Conservation (phyloP, 1,139 yeast genomes). For the Zygoascus meyerae region DNA sequence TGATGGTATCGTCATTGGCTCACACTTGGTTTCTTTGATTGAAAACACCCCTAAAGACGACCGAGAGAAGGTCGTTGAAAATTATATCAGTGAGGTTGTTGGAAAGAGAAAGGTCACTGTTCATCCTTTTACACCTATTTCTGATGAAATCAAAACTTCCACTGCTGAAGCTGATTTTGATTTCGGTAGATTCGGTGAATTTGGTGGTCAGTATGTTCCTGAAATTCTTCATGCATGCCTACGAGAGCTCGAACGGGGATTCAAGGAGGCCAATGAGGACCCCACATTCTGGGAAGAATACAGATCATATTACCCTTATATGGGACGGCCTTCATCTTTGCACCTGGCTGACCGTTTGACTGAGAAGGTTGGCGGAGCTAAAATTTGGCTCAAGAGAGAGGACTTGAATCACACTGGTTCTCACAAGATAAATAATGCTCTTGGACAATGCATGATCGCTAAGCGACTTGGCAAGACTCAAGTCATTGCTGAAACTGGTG, state of each 20-base stretch:
- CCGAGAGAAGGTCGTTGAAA: slow-evolving; percentile 54
- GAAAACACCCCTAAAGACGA: slow-evolving; percentile 57
- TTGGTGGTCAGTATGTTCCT: slow-evolving; percentile 98
- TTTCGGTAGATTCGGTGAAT: slow-evolving; percentile 66
- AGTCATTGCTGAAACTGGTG: slow-evolving; percentile 98
- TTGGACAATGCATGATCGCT: slow-evolving; percentile 91
- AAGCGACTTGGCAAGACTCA: slow-evolving; percentile 84
- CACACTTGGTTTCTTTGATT: slow-evolving; percentile 67
- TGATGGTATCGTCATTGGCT: slow-evolving; percentile 93
- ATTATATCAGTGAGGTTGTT: slow-evolving; percentile 63
- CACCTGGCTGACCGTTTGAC: slow-evolving; percentile 88
- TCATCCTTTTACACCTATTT: slow-evolving; percentile 10
- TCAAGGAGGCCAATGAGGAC: slow-evolving; percentile 82
- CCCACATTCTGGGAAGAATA: slow-evolving; percentile 92
- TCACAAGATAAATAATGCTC: slow-evolving; percentile 93
- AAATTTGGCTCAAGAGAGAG: slow-evolving; percentile 96
- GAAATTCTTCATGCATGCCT: slow-evolving; percentile 92
- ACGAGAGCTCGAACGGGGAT: slow-evolving; percentile 80
- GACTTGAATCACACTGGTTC: slow-evolving; percentile 97
- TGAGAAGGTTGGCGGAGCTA: slow-evolving; percentile 92
- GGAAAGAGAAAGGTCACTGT: slow-evolving; percentile 47
- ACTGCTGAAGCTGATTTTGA: slow-evolving; percentile 19
- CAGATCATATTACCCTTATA: slow-evolving; percentile 72
- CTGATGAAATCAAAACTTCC: not conserved
- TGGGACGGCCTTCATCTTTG: slow-evolving; percentile 92